Evolutionary conservation across 352 stramenopile species (phyloP), one percentile per base, ranked within the genome.

Genomic region (Phytopythium oedochilum): DNA sequence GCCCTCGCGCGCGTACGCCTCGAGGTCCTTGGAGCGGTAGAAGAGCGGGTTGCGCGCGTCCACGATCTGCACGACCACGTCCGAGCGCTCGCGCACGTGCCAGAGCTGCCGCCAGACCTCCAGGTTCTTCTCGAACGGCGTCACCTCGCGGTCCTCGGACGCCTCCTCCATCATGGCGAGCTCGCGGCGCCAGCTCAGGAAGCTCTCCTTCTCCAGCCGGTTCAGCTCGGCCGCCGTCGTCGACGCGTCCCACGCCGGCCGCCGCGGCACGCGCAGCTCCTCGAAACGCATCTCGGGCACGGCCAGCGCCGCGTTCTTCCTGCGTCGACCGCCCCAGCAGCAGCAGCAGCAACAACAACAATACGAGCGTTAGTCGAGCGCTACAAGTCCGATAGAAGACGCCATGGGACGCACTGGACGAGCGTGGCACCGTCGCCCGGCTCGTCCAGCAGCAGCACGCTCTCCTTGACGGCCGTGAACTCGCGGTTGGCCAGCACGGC

Each of bases 101-200:
- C 98, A 99, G 8, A 99, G 74, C 73, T 99, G 98, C 36, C 97
- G 88, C 98, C 98, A 99, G 26, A 99, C 97, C 61, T 99, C 96
- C 39, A 99, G 55, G 73, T 99, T 99, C 78, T 99, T 99, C 78
- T 99, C 98, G 65, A 99, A 99, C 18, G 98, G 98, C 18, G 97
- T 99, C 29, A 99, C 95, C 60, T 93, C 88, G 29, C 91, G 66
- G 46, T 86, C 71, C 7, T 92, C 81, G 8, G 81, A 82, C 18
- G 86, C 86, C 53, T 75, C 68, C 58, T 96, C 86, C 38, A 94
- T 55, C 82, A 86, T 51, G 4, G 98, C 97, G 68, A 99, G 96
- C 15, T 91, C 87, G 28, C 97, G 89, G 59, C 98, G 80, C 98
- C 98, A 99, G 36, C 96, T 75, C 20, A 99, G 70, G 62, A 99